phyloP scores from a whole-genome alignment of 1,139 yeast genomes.

The Sugiyamaella castrensis region DNA sequence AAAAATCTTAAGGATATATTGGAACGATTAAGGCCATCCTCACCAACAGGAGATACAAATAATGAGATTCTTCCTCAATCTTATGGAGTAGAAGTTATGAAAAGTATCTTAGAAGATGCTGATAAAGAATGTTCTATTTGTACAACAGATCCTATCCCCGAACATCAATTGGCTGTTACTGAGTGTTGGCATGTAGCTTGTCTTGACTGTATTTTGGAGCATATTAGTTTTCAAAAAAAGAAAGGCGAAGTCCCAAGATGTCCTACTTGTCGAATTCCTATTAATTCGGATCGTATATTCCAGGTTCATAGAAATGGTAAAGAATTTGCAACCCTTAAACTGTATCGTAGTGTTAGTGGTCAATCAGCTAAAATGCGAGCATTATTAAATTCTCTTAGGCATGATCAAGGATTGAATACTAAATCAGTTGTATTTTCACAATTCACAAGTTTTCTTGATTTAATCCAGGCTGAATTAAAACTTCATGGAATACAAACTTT shows the following conservation, averaged over 20 bases:
- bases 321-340: constrained; percentile 2
- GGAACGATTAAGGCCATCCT: constrained; percentile 20
- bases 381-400: constrained; percentile 54
- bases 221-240: constrained; percentile 44
- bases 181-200: constrained; percentile 84
- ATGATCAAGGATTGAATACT: constrained; percentile 33
- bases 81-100: constrained; percentile 41
- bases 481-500: constrained; percentile 47
- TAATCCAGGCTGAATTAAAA: constrained; percentile 61
- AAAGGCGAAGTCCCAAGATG: constrained; percentile 38
- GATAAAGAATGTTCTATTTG: constrained; percentile 82
- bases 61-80: constrained; percentile 16
- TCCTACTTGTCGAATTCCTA: constrained; percentile 39
- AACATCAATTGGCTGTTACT: constrained; percentile 60
- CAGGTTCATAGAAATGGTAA: constrained; percentile 23
- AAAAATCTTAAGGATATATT: constrained; percentile 28
- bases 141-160: constrained; percentile 55
- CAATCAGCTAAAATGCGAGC: constrained; percentile 74
- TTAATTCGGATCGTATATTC: constrained; percentile 30
- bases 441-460: constrained; percentile 77
- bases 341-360: constrained; percentile 1
- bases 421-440: constrained; percentile 90
- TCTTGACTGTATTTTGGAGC: constrained; percentile 67
- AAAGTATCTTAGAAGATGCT: constrained; percentile 38
- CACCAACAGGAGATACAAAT: not conserved